Evolutionary conservation across 257 asterid species (phyloP), one percentile per base, ranked within the genome.

Genomic region (Plantago major): DNA sequence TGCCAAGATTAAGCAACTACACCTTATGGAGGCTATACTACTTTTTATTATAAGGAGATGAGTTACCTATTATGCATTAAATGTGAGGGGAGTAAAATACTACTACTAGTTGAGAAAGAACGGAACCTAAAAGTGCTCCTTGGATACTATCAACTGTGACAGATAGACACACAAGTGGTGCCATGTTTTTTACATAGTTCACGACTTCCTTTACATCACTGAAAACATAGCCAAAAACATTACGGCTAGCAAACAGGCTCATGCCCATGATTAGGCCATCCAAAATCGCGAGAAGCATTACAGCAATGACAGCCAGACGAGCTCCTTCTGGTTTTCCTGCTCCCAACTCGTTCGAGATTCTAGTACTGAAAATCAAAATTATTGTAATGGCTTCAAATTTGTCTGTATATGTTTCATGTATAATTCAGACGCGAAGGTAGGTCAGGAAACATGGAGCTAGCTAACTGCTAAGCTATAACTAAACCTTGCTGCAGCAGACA

Each of bases 301-400:
- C 81, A 28, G 84, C 81, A 45, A 66, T 17, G 9, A 78, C 80
- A 0, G 91, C 68, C 10, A 81, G 16, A 47, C 83, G 85, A 17
- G 97, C 95, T 15, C 68, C 77, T 47, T 72, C 71, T 8, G 89
- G 84, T 18, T 76, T 84, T 55, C 91, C 95, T 12, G 91, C 88
- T 74, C 97, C 97, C 57, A 86, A 62, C 74, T 75, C 86, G 3
- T 86, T 89, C n/a, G 97, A 86, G 44, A 86, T 84, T 74, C 94
- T 69, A 16, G 94, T 89, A 78, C 97, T 89, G 82, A 46, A 69
- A 5, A 33, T 33, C 40, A 33, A 33, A 33, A 33, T 33, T 33
- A 33, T 33, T 33, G 40, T 4, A 2, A 33, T 33, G 40, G 1
- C 6, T 33, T 15, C 1, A 13, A 33, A 33, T 33, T 4, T 33